Evolutionary conservation across 179 eudicot genomes (phyloP), one percentile per base, ranked within the genome.

Genomic region (Actinidia arguta): DNA sequence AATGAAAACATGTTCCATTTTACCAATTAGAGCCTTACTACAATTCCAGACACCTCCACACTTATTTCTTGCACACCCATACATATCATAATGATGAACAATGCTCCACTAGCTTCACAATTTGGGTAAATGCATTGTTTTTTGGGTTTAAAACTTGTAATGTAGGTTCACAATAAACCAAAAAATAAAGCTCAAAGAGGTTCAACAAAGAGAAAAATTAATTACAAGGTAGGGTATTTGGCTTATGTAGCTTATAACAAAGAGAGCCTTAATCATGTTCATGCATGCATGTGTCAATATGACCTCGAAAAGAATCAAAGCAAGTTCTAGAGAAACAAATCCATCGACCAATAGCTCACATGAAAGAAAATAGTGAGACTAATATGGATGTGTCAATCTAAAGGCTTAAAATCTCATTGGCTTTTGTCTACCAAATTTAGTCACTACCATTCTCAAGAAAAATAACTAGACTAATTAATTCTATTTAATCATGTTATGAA

Each of bases 1-100:
- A 71, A 2, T 64, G 75, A 71, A 71, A 71, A 71, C 75, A 71
- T 71, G 75, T 71, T 71, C 75, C 75, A 71, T 71, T 71, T 71
- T 54, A 64, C 44, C 44, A 25, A 44, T 25, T 44, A 64, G 25
- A 27, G 44, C 70, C 42, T 25, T 64, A 27, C 70, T 44, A 64
- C 70, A 64, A 64, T 25, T 64, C 70, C 44, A 64, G 42, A 64
- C 70, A 64, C 4, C 44, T 44, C 70, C 70, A 64, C 44, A 64
- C 70, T 64, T 64, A 64, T 64, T 64, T 64, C 70, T 64, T 71
- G 54, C 75, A 71, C 75, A 71, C 75, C 75, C 54, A 44, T 46
- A 46, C 54, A 44, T 71, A n/a, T 71, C 75, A 71, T 71, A 71
- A 71, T 71, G 75, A 71, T 71, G 75, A 71, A 71, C 54, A 71